Percentiles rank a stretch among this genome's conserved stretches.
phyloP scores from a whole-genome alignment of 257 asterid genomes.

The Nicotiana tabacum region DNA sequence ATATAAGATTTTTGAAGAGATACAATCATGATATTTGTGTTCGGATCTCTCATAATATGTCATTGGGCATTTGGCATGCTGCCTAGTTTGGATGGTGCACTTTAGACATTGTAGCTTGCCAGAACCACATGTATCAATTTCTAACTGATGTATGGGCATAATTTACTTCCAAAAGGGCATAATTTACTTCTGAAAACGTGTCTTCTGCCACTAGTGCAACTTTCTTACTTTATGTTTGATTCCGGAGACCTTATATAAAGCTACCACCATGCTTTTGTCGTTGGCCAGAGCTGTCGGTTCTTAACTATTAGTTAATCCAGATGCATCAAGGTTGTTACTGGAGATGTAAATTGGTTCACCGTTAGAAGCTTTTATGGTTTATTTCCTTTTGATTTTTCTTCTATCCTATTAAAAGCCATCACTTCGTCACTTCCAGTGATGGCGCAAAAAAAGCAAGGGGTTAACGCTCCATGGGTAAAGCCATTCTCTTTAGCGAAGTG shows the following conservation, averaged over 20 bases:
- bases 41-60: slow-evolving; percentile 1
- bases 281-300: neutral
- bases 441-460: neutral
- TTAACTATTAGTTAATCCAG: neutral
- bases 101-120: neutral
- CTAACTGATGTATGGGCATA: neutral
- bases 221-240: neutral
- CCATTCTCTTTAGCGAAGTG: neutral
- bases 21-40: neutral
- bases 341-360: neutral
- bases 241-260: neutral
- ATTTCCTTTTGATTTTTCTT: neutral
- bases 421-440: neutral
- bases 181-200: neutral
- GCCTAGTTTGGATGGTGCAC: neutral
- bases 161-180: neutral
- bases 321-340: neutral
- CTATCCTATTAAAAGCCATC: neutral
- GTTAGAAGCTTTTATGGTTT: neutral
- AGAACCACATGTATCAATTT: neutral
- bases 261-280: neutral
- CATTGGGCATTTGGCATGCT: neutral
- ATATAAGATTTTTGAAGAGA: neutral
- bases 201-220: neutral
- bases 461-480: neutral